Evolutionary conservation across 495 filamentous ascomycete species (phyloP).

Genomic region (Chaetomium fimeti): DNA sequence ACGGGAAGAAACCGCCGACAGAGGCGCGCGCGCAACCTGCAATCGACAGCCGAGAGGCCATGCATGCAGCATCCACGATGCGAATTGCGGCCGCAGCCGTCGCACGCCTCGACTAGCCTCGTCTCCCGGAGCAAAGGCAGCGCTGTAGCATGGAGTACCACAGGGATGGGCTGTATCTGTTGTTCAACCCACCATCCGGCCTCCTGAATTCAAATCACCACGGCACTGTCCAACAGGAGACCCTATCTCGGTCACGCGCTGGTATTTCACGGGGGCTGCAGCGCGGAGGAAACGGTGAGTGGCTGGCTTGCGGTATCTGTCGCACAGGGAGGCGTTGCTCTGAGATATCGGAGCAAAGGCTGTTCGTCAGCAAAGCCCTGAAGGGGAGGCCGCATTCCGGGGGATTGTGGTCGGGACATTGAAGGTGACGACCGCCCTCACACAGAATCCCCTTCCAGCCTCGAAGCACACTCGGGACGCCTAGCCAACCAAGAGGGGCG

Average conservation of each 20-base stretch:
- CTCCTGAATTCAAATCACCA: not conserved
- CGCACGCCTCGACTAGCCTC: not conserved
- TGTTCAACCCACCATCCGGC: not conserved
- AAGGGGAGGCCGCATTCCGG: not conserved
- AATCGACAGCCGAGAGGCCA: not conserved
- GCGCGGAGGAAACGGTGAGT: not conserved
- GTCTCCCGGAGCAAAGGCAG: not conserved
- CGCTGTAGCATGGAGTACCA: conserved; percentile 2
- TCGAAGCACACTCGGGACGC: too few relatives aligned
- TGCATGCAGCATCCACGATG: not conserved
- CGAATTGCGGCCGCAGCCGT: not conserved
- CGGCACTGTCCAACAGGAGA: conserved; percentile 3
- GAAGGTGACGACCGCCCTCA: not conserved
- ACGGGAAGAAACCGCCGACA: not conserved
- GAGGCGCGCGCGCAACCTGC: not conserved
- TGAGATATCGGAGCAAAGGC: not conserved
- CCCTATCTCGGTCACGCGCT: conserved; percentile 8
- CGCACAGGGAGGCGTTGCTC: not conserved
- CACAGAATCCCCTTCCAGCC: not conserved
- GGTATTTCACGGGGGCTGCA: too few relatives aligned
- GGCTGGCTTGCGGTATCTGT: not conserved
- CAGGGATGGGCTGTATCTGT: not conserved
- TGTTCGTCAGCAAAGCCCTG: not conserved
- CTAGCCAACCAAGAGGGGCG: conserved; percentile 6
- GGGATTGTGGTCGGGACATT: conserved; percentile 2